phyloP scores from a whole-genome alignment of 192 early-diverging fungal species.

The Paraglomus brasilianum region DNA sequence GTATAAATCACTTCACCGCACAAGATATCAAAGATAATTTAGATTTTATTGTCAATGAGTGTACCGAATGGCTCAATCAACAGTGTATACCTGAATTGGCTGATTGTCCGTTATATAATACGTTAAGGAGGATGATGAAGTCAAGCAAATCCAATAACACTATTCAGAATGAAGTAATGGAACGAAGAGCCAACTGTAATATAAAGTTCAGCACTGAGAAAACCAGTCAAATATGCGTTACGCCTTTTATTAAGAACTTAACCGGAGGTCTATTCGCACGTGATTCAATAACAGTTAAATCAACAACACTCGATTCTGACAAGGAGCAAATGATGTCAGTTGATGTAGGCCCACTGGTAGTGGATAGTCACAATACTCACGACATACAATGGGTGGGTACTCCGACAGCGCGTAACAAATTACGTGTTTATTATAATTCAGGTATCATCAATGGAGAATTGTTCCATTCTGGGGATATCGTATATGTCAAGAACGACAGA shows the following conservation, averaged over 20 bases:
- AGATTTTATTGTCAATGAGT: constrained; percentile 27
- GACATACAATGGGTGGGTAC: background rate
- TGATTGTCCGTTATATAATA: constrained; percentile 18
- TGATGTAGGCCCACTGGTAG: background rate
- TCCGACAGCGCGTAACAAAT: background rate
- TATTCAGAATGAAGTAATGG: constrained; percentile 18
- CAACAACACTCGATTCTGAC: too few relatives aligned
- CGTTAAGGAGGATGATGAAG: background rate
- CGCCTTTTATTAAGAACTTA: constrained; percentile 29
- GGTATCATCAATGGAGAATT: constrained; percentile 36
- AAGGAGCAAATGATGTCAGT: background rate
- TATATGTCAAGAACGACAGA: constrained; percentile 35
- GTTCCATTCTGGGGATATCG: constrained; percentile 35
- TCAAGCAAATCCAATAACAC: constrained; percentile 28
- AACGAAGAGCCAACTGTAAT: constrained; percentile 19
- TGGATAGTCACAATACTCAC: background rate
- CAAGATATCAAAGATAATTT: constrained; percentile 30
- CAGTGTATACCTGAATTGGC: constrained; percentile 9
- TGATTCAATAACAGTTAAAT: constrained; percentile 9
- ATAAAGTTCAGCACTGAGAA: too few relatives aligned
- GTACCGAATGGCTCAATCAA: constrained; percentile 28
- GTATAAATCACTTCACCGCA: constrained; percentile 25
- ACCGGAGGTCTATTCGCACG: constrained; percentile 27
- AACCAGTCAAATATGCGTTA: constrained; percentile 28
- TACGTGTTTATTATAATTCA: constrained; percentile 10